Evolutionary conservation across 129 eudicot species (phyloP).

Genomic region (Cynara cardunculus): DNA sequence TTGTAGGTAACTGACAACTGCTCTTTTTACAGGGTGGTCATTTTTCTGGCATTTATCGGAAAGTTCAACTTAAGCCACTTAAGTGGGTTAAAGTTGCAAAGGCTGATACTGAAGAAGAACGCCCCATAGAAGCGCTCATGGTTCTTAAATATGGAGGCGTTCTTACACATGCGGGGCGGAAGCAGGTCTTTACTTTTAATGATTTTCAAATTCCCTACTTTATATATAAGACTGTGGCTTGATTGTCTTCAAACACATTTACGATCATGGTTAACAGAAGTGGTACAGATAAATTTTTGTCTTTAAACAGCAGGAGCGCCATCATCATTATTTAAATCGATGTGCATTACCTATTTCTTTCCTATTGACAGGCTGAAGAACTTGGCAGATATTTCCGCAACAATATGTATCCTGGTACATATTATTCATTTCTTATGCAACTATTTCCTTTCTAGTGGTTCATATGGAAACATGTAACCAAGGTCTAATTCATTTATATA

Average conservation of each 20-base stretch:
- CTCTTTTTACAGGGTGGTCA: constrained; percentile 85
- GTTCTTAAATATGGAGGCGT: constrained; percentile 97
- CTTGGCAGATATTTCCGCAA: constrained; percentile 94
- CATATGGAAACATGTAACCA: background rate
- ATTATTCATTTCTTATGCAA: constrained; percentile 2
- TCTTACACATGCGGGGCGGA: constrained; percentile 98
- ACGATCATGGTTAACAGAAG: background rate
- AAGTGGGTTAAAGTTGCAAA: constrained; percentile 91
- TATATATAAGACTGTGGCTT: background rate
- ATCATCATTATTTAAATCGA: constrained; percentile 5
- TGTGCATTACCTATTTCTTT: background rate
- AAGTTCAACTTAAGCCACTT: constrained; percentile 93
- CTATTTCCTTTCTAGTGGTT: constrained; percentile 4
- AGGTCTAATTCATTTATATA: background rate
- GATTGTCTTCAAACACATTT: background rate
- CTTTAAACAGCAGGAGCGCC: background rate
- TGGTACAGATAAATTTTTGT: background rate
- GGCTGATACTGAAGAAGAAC: constrained; percentile 90
- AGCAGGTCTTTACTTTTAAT: constrained; percentile 55
- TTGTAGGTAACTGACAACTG: background rate
- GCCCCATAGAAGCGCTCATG: constrained; percentile 92
- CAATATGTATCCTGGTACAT: constrained; percentile 93
- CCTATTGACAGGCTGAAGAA: constrained; percentile 87
- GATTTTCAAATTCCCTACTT: background rate
- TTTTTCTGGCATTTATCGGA: constrained; percentile 95